Percentiles rank a stretch among this genome's conserved stretches.
These are phyloP conservation scores for Hemisphaericaspora nanyangensis DNA, from an alignment of 805 yeast species.

Conservation along the genomic window DNA sequence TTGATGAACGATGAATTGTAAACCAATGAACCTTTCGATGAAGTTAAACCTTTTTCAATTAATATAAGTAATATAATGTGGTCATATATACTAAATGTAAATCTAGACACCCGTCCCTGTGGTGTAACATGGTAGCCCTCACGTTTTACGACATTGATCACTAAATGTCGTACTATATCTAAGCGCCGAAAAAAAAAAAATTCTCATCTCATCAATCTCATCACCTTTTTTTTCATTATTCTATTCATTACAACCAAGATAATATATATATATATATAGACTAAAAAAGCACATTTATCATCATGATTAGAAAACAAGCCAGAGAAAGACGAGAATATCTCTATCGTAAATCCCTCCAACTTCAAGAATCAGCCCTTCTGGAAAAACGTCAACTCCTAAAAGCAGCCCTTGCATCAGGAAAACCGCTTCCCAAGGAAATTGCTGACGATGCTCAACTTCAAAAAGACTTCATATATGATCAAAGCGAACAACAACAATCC, in stretches of 20 bases:
- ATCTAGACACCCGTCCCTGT: too few relatives aligned
- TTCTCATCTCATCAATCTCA: not conserved
- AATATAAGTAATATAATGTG: too few relatives aligned
- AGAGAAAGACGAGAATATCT: conserved; percentile 94
- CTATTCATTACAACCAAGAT: conserved; percentile 1
- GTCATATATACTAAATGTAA: too few relatives aligned
- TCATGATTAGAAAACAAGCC: conserved; percentile 85
- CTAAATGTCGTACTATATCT: not conserved
- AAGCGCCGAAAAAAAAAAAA: not conserved
- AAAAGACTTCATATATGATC: conserved; percentile 82
- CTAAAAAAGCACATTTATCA: conserved; percentile 1
- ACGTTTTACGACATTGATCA: not conserved
- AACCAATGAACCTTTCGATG: too few relatives aligned
- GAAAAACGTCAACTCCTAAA: conserved; percentile 84
- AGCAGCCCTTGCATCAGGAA: conserved; percentile 88
- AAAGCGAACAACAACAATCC: conserved; percentile 49
- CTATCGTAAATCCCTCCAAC: conserved; percentile 81
- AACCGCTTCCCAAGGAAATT: conserved; percentile 81
- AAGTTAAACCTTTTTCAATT: too few relatives aligned
- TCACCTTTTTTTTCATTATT: not conserved
- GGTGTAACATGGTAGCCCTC: too few relatives aligned
- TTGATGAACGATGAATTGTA: too few relatives aligned
- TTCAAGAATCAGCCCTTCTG: conserved; percentile 82
- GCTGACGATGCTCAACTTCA: conserved; percentile 84
- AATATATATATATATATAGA: conserved; percentile 4